Evolutionary conservation across 495 filamentous ascomycete species (phyloP).

Genomic region (Hapsidospora chrysogenum): DNA sequence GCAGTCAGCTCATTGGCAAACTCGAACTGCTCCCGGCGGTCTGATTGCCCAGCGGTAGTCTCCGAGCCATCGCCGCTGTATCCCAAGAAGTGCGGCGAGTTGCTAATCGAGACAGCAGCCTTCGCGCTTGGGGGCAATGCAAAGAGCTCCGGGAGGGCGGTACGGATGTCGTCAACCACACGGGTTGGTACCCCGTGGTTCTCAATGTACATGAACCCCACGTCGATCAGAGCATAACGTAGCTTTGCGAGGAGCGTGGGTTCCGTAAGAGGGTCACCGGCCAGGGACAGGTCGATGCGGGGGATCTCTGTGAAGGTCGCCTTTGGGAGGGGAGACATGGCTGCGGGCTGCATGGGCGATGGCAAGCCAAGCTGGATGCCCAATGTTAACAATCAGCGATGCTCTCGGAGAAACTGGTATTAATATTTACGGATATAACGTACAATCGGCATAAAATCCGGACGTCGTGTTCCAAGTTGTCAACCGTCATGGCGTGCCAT

Average conservation of each 20-base stretch:
- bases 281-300: slow-evolving; percentile 27
- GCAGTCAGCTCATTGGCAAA: slow-evolving; percentile 33
- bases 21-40: slow-evolving; percentile 37
- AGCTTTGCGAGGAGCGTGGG: slow-evolving; percentile 19
- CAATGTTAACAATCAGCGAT: too few relatives aligned
- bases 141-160: slow-evolving; percentile 27
- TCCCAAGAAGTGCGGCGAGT: slow-evolving; percentile 37
- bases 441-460: too few relatives aligned
- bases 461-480: too few relatives aligned
- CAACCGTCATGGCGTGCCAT: too few relatives aligned
- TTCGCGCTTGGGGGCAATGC: slow-evolving; percentile 18
- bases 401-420: too few relatives aligned
- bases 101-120: slow-evolving; percentile 22
- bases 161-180: slow-evolving; percentile 19
- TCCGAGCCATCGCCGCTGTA: slow-evolving; percentile 34
- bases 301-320: slow-evolving; percentile 21
- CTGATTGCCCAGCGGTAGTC: slow-evolving; percentile 27
- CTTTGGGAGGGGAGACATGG: too few relatives aligned
- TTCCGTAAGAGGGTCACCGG: slow-evolving; percentile 8
- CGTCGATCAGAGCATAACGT: slow-evolving; percentile 25
- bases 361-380: too few relatives aligned
- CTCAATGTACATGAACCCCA: slow-evolving; percentile 35
- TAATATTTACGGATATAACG: too few relatives aligned
- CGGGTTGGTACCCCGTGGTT: slow-evolving; percentile 27
- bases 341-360: too few relatives aligned